These are phyloP conservation scores for Condylostoma magnum DNA, from an alignment of 169 alveolate genomes.

Conservation along the genomic window DNA sequence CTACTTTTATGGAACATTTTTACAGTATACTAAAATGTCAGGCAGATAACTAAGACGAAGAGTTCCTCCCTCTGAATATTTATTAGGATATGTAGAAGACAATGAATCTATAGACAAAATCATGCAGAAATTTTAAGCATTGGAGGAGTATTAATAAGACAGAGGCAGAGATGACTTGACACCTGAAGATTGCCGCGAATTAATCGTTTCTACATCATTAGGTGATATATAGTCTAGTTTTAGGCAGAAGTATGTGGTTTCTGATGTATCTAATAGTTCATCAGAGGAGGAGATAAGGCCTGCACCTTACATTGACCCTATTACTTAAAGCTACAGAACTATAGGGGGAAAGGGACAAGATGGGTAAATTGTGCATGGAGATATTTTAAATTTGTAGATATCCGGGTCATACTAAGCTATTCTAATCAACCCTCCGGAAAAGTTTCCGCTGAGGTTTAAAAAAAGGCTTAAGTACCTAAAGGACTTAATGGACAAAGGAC, in stretches of 20 bases:
- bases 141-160: slow-evolving; percentile 21
- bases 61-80: slow-evolving; percentile 20
- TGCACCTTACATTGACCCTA: slow-evolving; percentile 22
- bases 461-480: slow-evolving; percentile 31
- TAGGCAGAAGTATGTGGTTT: slow-evolving; percentile 2
- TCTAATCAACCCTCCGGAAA: slow-evolving; percentile 27
- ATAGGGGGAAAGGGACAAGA: not conserved
- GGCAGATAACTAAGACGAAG: slow-evolving; percentile 9
- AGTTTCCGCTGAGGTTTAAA: not conserved
- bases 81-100: slow-evolving; percentile 31
- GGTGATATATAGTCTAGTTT: slow-evolving; percentile 1
- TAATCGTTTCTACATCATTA: not conserved
- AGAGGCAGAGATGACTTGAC: slow-evolving; percentile 27
- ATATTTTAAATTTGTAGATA: slow-evolving; percentile 2
- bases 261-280: not conserved
- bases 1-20: too few relatives aligned
- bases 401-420: slow-evolving; percentile 12
- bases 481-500: slow-evolving; percentile 45
- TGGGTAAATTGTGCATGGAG: slow-evolving; percentile 3
- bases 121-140: slow-evolving; percentile 27
- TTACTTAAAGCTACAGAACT: slow-evolving; percentile 13
- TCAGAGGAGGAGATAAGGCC: slow-evolving; percentile 20
- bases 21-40: slow-evolving; percentile 31
- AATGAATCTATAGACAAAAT: slow-evolving; percentile 24
- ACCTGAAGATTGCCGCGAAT: slow-evolving; percentile 36